Evolutionary conservation across 1,284 basidiomycete genomes (phyloP).

Genomic region (Cystobasidium pallidum): DNA sequence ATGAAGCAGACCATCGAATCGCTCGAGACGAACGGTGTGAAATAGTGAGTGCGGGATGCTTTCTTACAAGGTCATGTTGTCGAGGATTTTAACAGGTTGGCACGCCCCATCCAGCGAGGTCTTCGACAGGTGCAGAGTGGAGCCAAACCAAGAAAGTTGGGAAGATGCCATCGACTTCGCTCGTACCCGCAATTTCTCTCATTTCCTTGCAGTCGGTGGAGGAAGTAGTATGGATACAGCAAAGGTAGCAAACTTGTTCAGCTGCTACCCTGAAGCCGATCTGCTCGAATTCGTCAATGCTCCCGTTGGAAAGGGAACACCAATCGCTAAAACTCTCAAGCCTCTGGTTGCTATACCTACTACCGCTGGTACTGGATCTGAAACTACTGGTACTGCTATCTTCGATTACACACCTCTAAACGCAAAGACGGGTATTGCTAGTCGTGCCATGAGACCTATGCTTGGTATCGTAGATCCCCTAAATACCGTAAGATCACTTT

Average conservation of each 20-base stretch:
- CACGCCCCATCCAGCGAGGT: constrained; percentile 64
- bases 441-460: constrained; percentile 83
- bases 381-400: constrained; percentile 97
- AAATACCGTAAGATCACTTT: constrained; percentile 64
- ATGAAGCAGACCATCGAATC: constrained; percentile 73
- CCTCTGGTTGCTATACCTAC: constrained; percentile 94
- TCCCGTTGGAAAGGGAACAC: constrained; percentile 87
- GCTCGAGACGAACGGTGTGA: constrained; percentile 70
- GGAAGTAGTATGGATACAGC: constrained; percentile 95
- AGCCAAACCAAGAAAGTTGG: constrained; percentile 88
- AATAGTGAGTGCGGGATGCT: constrained; percentile 41
- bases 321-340: constrained; percentile 72
- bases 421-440: constrained; percentile 97
- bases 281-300: constrained; percentile 93
- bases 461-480: constrained; percentile 83
- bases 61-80: too few relatives aligned
- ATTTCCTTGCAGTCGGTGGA: constrained; percentile 90
- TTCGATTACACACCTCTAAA: constrained; percentile 82
- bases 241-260: constrained; percentile 81
- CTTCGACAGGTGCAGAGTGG: constrained; percentile 80
- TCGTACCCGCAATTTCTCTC: constrained; percentile 80
- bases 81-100: background rate
- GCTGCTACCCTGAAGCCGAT: constrained; percentile 79
- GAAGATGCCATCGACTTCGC: constrained; percentile 80
- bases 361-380: constrained; percentile 85